phyloP scores from a whole-genome alignment of 1,284 basidiomycete species.

The Trametes sp. region DNA sequence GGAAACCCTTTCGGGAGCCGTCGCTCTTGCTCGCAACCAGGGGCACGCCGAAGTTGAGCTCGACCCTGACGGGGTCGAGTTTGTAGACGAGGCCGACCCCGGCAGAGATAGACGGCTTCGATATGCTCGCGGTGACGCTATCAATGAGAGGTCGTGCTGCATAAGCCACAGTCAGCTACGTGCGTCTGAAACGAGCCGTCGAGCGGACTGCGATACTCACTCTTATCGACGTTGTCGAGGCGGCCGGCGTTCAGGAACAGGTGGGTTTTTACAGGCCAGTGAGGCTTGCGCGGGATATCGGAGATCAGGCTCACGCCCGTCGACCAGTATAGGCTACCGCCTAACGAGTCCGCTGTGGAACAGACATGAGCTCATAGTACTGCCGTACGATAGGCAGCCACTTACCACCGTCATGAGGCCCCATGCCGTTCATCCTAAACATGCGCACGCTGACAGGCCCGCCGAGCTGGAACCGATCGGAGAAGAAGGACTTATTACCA shows the following conservation, averaged over 20 bases:
- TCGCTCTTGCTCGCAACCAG: slow-evolving; percentile 83
- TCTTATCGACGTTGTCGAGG: slow-evolving; percentile 69
- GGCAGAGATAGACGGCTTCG: slow-evolving; percentile 74
- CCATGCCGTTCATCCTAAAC: slow-evolving; percentile 87
- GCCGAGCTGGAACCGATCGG: slow-evolving; percentile 93
- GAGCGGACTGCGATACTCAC: slow-evolving; percentile 48
- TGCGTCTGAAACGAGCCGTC: neutral
- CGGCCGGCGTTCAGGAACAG: slow-evolving; percentile 88
- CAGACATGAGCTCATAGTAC: neutral
- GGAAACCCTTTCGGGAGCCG: slow-evolving; percentile 81
- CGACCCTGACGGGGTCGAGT: slow-evolving; percentile 85
- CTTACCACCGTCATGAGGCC: slow-evolving; percentile 82
- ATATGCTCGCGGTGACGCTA: slow-evolving; percentile 47
- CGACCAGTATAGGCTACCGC: slow-evolving; percentile 91
- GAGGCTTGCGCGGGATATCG: slow-evolving; percentile 77
- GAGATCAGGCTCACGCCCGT: slow-evolving; percentile 84
- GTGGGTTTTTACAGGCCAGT: slow-evolving; percentile 93
- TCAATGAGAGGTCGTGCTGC: slow-evolving; percentile 50
- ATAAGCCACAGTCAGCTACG: slow-evolving; percentile 4
- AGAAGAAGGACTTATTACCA: slow-evolving; percentile 60
- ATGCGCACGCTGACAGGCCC: slow-evolving; percentile 91
- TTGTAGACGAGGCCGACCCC: slow-evolving; percentile 93
- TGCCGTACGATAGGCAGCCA: neutral
- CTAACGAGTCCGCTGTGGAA: slow-evolving; percentile 75
- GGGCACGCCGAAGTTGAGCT: slow-evolving; percentile 94